These are phyloP conservation scores for Aegilops sharonensis DNA, from an alignment of 176 grass and related monocot species.

Conservation along the genomic window DNA sequence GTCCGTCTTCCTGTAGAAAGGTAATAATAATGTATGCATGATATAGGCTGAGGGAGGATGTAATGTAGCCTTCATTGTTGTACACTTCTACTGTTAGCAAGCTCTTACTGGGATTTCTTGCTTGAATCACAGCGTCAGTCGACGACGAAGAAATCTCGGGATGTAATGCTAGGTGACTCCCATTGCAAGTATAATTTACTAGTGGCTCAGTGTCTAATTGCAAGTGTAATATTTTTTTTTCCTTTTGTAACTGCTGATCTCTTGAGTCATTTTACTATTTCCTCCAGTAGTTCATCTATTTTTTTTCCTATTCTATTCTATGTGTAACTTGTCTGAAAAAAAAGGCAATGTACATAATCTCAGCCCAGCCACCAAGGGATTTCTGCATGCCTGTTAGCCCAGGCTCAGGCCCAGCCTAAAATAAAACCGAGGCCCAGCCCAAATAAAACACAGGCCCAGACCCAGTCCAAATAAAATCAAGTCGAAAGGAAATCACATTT, in stretches of 20 bases:
- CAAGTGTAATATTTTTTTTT: background rate
- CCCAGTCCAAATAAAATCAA: background rate
- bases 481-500: background rate
- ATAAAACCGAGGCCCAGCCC: too few relatives aligned
- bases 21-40: background rate
- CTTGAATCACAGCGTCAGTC: background rate
- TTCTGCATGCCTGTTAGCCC: too few relatives aligned
- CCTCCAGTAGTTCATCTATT: background rate
- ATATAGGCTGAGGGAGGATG: background rate
- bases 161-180: background rate
- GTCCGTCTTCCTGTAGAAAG: slow-evolving; percentile 59
- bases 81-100: background rate
- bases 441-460: too few relatives aligned
- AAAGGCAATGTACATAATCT: background rate
- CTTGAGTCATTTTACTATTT: background rate
- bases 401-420: too few relatives aligned
- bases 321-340: background rate
- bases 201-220: background rate
- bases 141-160: background rate
- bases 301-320: background rate
- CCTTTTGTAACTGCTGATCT: background rate
- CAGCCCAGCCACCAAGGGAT: background rate
- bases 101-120: background rate
- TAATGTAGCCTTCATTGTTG: background rate
- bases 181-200: background rate